Conservation (phyloP, 257 asterid species). For the Schizonepeta tenuifolia region DNA sequence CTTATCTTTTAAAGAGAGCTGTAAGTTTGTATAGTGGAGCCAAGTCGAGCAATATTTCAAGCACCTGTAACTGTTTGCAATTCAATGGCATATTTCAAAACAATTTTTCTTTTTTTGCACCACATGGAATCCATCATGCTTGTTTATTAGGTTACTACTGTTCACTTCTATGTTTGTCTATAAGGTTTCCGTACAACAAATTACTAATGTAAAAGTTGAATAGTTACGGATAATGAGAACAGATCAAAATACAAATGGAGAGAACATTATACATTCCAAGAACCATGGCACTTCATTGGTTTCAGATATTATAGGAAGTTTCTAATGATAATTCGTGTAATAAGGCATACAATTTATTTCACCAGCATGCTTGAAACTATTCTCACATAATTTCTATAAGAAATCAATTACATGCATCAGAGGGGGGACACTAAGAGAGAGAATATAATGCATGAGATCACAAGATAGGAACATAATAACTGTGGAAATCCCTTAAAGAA, state of each 20-base stretch:
- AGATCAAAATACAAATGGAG: background rate
- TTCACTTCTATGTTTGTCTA: background rate
- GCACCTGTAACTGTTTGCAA: too few species aligned
- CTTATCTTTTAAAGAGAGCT: too few species aligned
- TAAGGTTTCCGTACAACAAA: background rate
- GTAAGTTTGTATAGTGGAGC: too few species aligned
- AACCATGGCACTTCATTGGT: background rate
- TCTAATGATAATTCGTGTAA: background rate
- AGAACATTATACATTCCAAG: background rate
- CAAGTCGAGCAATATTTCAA: too few species aligned
- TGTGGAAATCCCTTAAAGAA: background rate
- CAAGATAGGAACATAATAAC: background rate
- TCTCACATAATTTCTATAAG: background rate
- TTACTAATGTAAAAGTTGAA: background rate
- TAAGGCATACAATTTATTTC: background rate
- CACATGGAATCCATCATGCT: background rate
- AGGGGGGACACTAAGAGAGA: slow-evolving; percentile 11
- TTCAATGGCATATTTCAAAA: too few species aligned
- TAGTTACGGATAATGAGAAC: background rate
- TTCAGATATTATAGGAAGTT: background rate
- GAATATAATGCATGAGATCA: background rate
- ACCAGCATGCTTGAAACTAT: background rate
- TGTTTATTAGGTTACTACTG: background rate
- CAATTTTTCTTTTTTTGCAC: background rate
- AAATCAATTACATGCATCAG: background rate